Percentiles rank a stretch among this genome's conserved stretches.
Evolutionary conservation across 2,329 filamentous ascomycete species (phyloP).

Genomic region (Botryotinia globosa): DNA sequence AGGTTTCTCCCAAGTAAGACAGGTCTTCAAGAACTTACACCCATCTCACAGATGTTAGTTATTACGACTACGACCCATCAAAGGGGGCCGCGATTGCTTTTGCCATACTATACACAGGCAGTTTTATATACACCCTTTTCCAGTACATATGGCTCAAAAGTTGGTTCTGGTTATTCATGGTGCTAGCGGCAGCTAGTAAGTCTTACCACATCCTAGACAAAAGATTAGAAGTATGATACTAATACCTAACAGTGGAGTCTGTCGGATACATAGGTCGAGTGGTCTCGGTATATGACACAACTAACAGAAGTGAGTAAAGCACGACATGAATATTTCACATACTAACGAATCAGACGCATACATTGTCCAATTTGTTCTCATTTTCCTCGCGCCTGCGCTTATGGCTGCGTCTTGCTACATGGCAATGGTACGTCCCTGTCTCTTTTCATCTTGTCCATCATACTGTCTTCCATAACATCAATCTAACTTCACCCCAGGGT

Average conservation of each 20-base stretch:
- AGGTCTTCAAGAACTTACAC: not conserved
- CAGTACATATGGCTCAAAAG: conserved; percentile 20
- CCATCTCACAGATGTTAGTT: not conserved
- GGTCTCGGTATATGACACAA: not conserved
- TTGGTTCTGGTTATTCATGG: conserved; percentile 24
- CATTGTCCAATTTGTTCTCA: conserved; percentile 40
- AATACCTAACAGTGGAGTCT: conserved; percentile 17
- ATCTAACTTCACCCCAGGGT: conserved; percentile 31
- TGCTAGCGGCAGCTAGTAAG: conserved; percentile 19
- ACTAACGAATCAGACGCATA: conserved; percentile 27
- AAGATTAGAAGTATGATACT: not conserved
- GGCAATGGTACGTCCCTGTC: conserved; percentile 34
- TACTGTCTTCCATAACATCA: conserved; percentile 37
- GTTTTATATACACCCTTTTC: not conserved
- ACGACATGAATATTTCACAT: not conserved
- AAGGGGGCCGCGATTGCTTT: conserved; percentile 19
- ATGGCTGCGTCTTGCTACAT: conserved; percentile 52
- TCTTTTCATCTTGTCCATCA: not conserved
- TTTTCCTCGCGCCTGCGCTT: conserved; percentile 49
- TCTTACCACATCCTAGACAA: not conserved
- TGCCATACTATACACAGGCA: conserved; percentile 17
- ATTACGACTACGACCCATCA: conserved; percentile 19
- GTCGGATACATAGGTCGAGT: conserved; percentile 20
- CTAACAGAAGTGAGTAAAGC: not conserved
- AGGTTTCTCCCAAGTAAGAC: not conserved